Percentiles rank a stretch among this genome's conserved stretches.
Evolutionary conservation across 2,329 filamentous ascomycete species (phyloP).

Genomic region (Capronia epimyces): DNA sequence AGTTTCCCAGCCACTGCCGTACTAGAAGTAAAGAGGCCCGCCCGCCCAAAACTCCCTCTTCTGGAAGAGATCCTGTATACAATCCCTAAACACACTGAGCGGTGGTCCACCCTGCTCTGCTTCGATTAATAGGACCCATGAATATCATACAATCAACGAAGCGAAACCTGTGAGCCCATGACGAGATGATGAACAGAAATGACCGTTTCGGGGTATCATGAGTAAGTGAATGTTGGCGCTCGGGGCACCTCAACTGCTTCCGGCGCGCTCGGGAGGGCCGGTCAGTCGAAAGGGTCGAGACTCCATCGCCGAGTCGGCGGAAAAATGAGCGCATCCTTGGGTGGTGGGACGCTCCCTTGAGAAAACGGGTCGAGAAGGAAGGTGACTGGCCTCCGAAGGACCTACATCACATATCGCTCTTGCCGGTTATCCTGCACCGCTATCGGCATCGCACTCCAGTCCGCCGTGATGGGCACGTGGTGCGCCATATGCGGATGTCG

Average conservation of each 20-base stretch:
- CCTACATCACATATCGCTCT: conserved; percentile 25
- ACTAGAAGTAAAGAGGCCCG: conserved; percentile 3
- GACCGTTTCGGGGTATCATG: conserved; percentile 8
- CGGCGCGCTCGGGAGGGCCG: conserved; percentile 13
- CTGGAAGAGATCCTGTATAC: conserved; percentile 4
- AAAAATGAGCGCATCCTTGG: background rate
- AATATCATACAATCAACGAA: conserved; percentile 13
- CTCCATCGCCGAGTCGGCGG: background rate
- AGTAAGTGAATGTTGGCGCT: background rate
- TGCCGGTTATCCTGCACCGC: conserved; percentile 25
- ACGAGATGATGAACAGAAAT: background rate
- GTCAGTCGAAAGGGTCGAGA: conserved; percentile 5
- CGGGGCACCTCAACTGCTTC: conserved; percentile 1
- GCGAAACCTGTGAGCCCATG: background rate
- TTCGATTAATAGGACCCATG: conserved; percentile 2
- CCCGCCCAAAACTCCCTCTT: conserved; percentile 3
- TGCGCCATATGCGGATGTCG: conserved; percentile 23
- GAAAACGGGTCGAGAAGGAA: conserved; percentile 4
- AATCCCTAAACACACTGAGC: background rate
- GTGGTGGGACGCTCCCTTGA: background rate
- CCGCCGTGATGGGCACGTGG: conserved; percentile 19
- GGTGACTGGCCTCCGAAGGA: background rate
- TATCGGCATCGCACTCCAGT: conserved; percentile 25
- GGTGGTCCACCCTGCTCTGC: background rate
- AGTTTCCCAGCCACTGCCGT: conserved; percentile 10